These are phyloP conservation scores for Crucihimalaya himalaica DNA, from an alignment of 345 rosid species.

Conservation along the genomic window DNA sequence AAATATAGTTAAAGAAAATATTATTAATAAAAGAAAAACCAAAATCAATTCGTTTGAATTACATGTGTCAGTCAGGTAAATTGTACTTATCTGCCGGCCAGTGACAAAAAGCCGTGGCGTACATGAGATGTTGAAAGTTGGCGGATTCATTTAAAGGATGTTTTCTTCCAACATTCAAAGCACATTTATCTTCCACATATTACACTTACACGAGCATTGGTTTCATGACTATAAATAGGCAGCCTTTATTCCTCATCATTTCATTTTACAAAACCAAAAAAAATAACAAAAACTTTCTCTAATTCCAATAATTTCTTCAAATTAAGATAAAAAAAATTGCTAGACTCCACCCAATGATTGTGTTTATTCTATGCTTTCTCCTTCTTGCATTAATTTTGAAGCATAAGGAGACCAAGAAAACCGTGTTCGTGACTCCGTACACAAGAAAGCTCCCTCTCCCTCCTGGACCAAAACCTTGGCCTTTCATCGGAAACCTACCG, in stretches of 20 bases:
- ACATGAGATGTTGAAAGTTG: neutral
- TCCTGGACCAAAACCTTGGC: slow-evolving; percentile 49
- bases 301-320: neutral
- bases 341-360: slow-evolving; percentile 10
- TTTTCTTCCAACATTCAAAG: neutral
- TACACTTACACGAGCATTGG: neutral
- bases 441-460: slow-evolving; percentile 39
- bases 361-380: slow-evolving; percentile 2
- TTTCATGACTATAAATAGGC: neutral
- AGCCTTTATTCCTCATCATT: neutral
- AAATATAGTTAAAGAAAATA: too few species aligned
- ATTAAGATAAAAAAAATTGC: slow-evolving; percentile 7
- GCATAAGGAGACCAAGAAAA: slow-evolving; percentile 10
- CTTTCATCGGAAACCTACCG: slow-evolving; percentile 47
- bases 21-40: too few species aligned
- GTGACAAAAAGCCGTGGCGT: neutral
- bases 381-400: slow-evolving; percentile 2
- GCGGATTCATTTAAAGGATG: neutral
- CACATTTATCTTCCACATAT: neutral
- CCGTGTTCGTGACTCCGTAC: neutral
- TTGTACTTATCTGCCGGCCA: neutral
- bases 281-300: too few species aligned
- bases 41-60: too few species aligned
- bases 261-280: too few species aligned
- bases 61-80: too few species aligned